Conservation (phyloP, 164 flowering plant species). For the Stephania japonica region DNA sequence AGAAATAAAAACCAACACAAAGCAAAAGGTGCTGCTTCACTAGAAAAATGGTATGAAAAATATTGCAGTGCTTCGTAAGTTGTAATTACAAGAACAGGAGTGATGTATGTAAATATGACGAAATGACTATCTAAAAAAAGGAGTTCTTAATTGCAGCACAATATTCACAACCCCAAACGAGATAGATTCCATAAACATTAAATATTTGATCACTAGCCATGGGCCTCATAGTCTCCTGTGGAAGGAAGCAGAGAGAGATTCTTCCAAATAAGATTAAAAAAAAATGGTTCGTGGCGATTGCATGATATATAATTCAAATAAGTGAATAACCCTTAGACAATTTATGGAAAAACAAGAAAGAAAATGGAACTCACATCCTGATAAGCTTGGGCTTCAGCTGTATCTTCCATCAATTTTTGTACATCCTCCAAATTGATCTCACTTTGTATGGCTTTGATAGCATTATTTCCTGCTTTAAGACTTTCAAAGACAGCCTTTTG, state of each 20-base stretch:
- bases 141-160: background rate
- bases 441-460: slow-evolving; percentile 86
- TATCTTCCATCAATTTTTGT: slow-evolving; percentile 92
- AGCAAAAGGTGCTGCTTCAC: background rate
- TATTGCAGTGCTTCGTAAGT: background rate
- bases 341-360: background rate
- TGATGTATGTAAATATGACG: background rate
- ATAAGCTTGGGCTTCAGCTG: slow-evolving; percentile 88
- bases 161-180: too few relatives aligned
- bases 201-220: too few relatives aligned
- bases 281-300: too few relatives aligned
- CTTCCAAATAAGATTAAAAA: too few relatives aligned
- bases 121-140: background rate
- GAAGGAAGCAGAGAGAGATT: too few relatives aligned
- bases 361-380: slow-evolving; percentile 68
- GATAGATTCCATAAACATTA: too few relatives aligned
- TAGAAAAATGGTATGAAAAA: background rate
- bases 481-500: slow-evolving; percentile 96
- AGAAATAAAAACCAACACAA: too few relatives aligned
- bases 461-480: slow-evolving; percentile 70
- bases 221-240: too few relatives aligned
- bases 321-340: background rate
- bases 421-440: slow-evolving; percentile 92
- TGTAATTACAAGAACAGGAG: background rate
- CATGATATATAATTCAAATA: too few relatives aligned